Evolutionary conservation across 2,329 filamentous ascomycete species (phyloP), one percentile per base, ranked within the genome.

Genomic region (Penicillium occitanis): DNA sequence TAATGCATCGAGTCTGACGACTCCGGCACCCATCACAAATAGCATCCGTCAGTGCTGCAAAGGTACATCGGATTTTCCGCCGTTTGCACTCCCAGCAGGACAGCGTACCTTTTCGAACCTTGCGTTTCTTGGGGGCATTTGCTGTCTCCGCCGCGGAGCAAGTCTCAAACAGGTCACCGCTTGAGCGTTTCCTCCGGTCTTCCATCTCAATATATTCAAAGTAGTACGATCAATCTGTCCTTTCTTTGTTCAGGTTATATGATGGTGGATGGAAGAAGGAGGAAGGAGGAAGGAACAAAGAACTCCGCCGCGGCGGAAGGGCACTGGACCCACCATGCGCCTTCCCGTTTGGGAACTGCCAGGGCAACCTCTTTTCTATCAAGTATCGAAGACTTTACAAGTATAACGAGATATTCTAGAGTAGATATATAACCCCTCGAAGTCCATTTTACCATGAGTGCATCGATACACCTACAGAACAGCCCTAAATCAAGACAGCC

Each of bases 1-100:
- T 79, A 35, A 85, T 70, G 64, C 84, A 86, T 35, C 46, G 63
- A 2, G 60, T 66, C 2, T 68, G 68, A 3, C 71, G 70, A 3
- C 66, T 67, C 30, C 63, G 61, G 37, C 70, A 72, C 2, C 63
- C 61, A n/a, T 61, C 60, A 25, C 71, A 72, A 1, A 68, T 61
- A 3, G 48, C 19, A 10, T 63, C 65, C n/a, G 40, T 59, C 14
- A 33, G 28, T 28, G 33, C 22, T 35, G 60, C 42, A 53, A 66
- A 66, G 1, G 53, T 50, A 46, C 60, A 63, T 42, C 53, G 10
- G 19, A 53, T 63, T 19, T 66, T 66, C 13, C 60, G 64, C 14
- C 64, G 64, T 50, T 63, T 66, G 44, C 65, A 57, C 44, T 66
- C 60, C 59, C 60, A 63, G 51, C 60, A 63, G 5, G 51, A 59